Base-by-base conservation (phyloP, 306 rosid genomes). In the Medicago ruthenica region DNA sequence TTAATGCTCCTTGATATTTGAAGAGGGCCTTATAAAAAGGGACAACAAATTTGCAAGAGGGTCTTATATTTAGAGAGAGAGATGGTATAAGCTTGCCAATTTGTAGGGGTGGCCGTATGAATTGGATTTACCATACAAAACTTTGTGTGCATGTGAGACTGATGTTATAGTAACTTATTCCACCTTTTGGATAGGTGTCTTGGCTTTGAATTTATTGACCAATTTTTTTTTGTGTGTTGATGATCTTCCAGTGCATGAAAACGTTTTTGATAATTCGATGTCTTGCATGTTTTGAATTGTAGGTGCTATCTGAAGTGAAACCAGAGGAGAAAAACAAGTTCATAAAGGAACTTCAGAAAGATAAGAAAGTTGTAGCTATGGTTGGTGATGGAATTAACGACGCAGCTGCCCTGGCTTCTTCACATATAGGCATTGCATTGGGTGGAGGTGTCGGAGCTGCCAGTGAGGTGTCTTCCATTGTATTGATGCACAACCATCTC, bases 401-500 rank as follows among this genome's bases (percentile, higher is more conserved):
- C 85, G 90, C 96, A 71, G 97, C 98, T 81, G 98, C 98, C n/a
- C 83, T 94, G 81, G 98, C 98, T 73, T 75, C 90, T 62, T 82
- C 97, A 37, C 91, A 94, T 80, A 69, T 94, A 83, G 98, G 97
- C 66, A 90, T 94, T 83, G 98, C 97, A 70, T 85, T 94, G 89
- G 95, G 98, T 63, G 96, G 93, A 69, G 95, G 97, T 82, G 98
- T 91, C 41, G 98, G 98, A 82, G 98, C 98, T 81, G 98, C 98
- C 16, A 88, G 98, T 74, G 98, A 94, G 82, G 98, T 92, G 80
- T 94, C 97, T 82, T 90, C 98, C 34, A 83, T 94, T 41, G 96
- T 94, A 69, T 80, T 94, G 81, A 87, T 94, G 96, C 95, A 93
- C 83, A 87, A 94, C 82, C 92, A 86, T 83, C 95, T 94, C 61